These are phyloP conservation scores for Clonostachys solani DNA, from an alignment of 2,329 filamentous ascomycete species.

Conservation along the genomic window DNA sequence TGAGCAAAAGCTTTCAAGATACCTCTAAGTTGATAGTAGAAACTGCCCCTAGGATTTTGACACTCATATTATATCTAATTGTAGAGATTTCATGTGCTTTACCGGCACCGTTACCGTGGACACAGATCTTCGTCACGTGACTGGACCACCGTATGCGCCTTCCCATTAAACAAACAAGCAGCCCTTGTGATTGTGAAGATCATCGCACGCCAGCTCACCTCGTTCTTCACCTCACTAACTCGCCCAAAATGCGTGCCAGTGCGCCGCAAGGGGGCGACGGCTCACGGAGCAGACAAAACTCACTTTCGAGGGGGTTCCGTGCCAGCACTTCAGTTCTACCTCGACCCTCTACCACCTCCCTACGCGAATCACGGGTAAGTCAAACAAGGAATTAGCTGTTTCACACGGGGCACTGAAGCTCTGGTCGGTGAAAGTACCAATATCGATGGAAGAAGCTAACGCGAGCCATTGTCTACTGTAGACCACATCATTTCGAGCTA, in stretches of 20 bases:
- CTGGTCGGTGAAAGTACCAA: slow-evolving; percentile 7
- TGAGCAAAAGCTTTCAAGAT: no score
- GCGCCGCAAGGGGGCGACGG: slow-evolving; percentile 24
- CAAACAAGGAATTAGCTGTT: no score
- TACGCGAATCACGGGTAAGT: slow-evolving; percentile 30
- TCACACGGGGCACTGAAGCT: neutral
- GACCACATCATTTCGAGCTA: slow-evolving; percentile 41
- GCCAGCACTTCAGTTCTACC: slow-evolving; percentile 29
- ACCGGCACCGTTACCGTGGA: no score
- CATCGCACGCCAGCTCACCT: no score
- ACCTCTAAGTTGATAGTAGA: no score
- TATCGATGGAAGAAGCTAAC: neutral
- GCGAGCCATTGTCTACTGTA: slow-evolving; percentile 9
- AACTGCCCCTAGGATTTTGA: no score
- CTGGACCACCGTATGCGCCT: no score
- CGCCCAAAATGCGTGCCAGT: slow-evolving; percentile 22
- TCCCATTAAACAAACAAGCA: no score
- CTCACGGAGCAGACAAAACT: slow-evolving; percentile 17
- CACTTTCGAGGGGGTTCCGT: slow-evolving; percentile 23
- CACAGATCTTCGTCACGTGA: no score
- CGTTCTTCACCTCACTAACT: slow-evolving; percentile 1
- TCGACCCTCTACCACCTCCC: slow-evolving; percentile 20
- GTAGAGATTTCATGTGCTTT: no score
- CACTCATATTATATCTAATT: no score
- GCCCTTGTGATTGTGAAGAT: no score